A percentile compares a stretch with the other conserved stretches of the same genome.
Conservation (phyloP, 176 grass and related monocot species). For the Triticum aestivum region IWGSC_CS_RefSeq_v2.1 NC_057814.1:140434817-140435316, state of each 20-base stretch:
- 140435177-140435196: too few species aligned
- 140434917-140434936: not conserved
- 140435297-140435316: too few species aligned
- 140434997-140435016: not conserved
- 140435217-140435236: too few species aligned
- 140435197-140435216: too few species aligned
- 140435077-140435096: not conserved
- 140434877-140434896: not conserved
- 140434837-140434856: not conserved
- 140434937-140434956: not conserved
- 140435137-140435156: too few species aligned
- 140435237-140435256: too few species aligned
- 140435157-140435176: too few species aligned
- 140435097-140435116: not conserved
- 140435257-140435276: too few species aligned
- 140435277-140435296: too few species aligned
- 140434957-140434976: not conserved
- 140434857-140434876: rapidly evolving
- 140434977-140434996: not conserved
- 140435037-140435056: slow-evolving; percentile 21
- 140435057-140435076: slow-evolving; percentile 49
- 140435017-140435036: not conserved
- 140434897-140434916: not conserved
- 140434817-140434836: not conserved
- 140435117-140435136: too few species aligned